Evolutionary conservation across 345 rosid genomes (phyloP).

Genomic region (Sisymbrium irio): DNA sequence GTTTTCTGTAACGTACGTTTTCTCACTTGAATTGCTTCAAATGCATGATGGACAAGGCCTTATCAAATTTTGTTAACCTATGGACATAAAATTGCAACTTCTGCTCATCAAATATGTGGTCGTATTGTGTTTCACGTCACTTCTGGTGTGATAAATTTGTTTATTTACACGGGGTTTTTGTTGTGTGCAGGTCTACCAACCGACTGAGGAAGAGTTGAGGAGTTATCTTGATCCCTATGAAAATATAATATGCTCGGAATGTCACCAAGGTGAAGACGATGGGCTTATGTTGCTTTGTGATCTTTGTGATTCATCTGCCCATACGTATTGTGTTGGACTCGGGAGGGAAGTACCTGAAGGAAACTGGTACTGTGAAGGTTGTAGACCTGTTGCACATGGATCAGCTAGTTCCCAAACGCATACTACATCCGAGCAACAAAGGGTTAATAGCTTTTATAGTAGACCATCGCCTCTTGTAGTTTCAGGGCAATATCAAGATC

Average conservation of each 20-base stretch:
- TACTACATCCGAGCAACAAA: conserved; percentile 48
- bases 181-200: conserved; percentile 81
- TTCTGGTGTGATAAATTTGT: conserved; percentile 1
- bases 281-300: conserved; percentile 97
- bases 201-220: conserved; percentile 95
- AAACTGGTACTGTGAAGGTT: conserved; percentile 97
- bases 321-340: conserved; percentile 95
- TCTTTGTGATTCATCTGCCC: conserved; percentile 97
- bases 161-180: not conserved
- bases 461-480: conserved; percentile 47
- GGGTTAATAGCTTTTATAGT: conserved; percentile 46
- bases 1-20: not conserved
- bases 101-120: conserved; percentile 6
- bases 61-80: conserved; percentile 5
- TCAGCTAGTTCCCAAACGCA: conserved; percentile 64
- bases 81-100: not conserved
- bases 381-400: conserved; percentile 80
- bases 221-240: conserved; percentile 93
- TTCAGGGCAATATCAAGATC: conserved; percentile 52
- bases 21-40: not conserved
- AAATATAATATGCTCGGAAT: conserved; percentile 87
- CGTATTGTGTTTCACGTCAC: not conserved
- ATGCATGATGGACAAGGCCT: conserved; percentile 17
- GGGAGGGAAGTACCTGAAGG: conserved; percentile 96
- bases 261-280: conserved; percentile 95